Base-by-base conservation (phyloP, 2,329 filamentous ascomycete species). In the Calonectria pteridis region DNA sequence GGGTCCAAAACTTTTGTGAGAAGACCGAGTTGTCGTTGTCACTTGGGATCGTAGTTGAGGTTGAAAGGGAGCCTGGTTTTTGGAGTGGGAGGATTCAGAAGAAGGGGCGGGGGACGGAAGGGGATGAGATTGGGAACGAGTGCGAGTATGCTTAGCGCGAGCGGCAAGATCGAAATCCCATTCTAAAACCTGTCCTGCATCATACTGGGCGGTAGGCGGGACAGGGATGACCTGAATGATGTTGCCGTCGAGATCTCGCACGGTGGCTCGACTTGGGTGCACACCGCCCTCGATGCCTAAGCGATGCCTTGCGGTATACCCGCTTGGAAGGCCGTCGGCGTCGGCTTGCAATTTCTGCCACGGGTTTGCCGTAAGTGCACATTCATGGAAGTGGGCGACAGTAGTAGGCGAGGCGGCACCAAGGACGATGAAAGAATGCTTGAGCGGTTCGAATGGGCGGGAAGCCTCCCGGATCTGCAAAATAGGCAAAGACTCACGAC, bases 191-290 rank as follows among this genome's bases (percentile, higher is more conserved):
- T 85, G 87, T 74, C 81, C 85, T 67, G 83, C 83, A 75, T 88
- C 78, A 65, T 86, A 85, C 58, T 76, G 75, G 49, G 77, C 69
- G 49, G 75, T 73, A n/a, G 71, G 71, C 72, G 76, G 77, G 40
- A 83, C 83, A 49, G 92, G 94, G 64, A 96, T 91, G 35, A 94
- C 93, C 81, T 97, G 94, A 82, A 98, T 92, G 78, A 90, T 94
- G 85, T 98, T 97, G 65, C 94, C 94, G 85, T 98, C 95, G 69
- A 94, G 89, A 84, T 98, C 95, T 73, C 92, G 89, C 50, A 95
- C 92, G 88, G 86, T 91, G 87, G 84, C 90, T 85, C 80, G 83
- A 63, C 75, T 77, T 71, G 78, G 73, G 31, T 67, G 72, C 74
- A 79, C 78, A 78, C 77, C 78, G 77, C 78, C 77, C 50, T 81